Percentiles rank a stretch among this genome's conserved stretches.
Conservation (phyloP, 495 filamentous ascomycete genomes). For the Aspergillus avenaceus region DNA sequence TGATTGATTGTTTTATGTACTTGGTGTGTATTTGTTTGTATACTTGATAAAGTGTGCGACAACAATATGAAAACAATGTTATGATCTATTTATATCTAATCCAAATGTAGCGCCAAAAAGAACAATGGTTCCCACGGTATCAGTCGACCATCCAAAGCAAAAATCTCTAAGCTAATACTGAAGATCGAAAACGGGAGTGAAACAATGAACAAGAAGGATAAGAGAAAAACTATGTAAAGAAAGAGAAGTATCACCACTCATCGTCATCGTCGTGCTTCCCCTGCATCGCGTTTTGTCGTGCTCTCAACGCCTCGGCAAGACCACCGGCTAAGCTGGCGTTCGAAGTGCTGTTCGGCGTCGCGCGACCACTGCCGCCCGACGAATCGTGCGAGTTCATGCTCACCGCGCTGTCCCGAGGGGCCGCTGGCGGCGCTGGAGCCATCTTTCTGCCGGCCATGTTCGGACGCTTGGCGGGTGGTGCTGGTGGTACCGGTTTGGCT, state of each 20-base stretch:
- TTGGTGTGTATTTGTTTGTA: too few relatives aligned
- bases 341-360: slow-evolving; percentile 64
- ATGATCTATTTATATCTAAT: slow-evolving; percentile 1
- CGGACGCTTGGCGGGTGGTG: slow-evolving; percentile 86
- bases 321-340: slow-evolving; percentile 73
- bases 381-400: slow-evolving; percentile 63
- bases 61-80: too few relatives aligned
- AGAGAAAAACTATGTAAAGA: slow-evolving; percentile 14
- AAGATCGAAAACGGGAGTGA: slow-evolving; percentile 3
- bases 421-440: slow-evolving; percentile 53
- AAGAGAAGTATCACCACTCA: slow-evolving; percentile 51
- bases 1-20: too few relatives aligned
- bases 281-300: slow-evolving; percentile 68
- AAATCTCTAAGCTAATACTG: background rate
- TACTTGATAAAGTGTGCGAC: too few relatives aligned
- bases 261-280: slow-evolving; percentile 65
- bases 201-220: slow-evolving; percentile 2
- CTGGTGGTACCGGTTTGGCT: slow-evolving; percentile 71
- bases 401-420: slow-evolving; percentile 66
- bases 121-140: background rate
- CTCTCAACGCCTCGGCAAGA: slow-evolving; percentile 75
- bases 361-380: slow-evolving; percentile 60
- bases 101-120: background rate
- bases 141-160: background rate
- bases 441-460: slow-evolving; percentile 60